phyloP scores from a whole-genome alignment of 495 filamentous ascomycete species.

The Apodospora peruviana region DNA sequence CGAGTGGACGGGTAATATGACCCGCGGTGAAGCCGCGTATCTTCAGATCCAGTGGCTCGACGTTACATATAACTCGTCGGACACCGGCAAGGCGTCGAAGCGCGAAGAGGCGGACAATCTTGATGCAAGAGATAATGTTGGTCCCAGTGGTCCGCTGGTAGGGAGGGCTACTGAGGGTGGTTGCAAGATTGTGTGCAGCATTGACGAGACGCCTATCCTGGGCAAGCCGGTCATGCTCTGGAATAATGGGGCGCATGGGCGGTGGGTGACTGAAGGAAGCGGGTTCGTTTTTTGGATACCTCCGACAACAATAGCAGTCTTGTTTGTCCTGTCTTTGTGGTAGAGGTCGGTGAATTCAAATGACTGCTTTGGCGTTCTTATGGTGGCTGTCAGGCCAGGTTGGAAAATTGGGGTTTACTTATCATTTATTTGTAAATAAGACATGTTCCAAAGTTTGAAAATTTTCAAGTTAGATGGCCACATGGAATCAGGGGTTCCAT shows the following conservation, averaged over 20 bases:
- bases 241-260: slow-evolving; percentile 17
- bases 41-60: slow-evolving; percentile 73
- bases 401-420: too few species aligned
- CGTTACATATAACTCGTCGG: slow-evolving; percentile 58
- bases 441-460: too few species aligned
- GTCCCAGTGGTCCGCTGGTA: not conserved
- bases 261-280: not conserved
- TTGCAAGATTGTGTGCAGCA: slow-evolving; percentile 43
- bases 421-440: too few species aligned
- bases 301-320: not conserved
- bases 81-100: slow-evolving; percentile 2
- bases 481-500: too few species aligned
- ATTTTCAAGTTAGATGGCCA: too few species aligned
- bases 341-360: too few species aligned
- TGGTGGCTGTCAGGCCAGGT: too few species aligned
- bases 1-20: slow-evolving; percentile 69
- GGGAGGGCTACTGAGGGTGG: slow-evolving; percentile 14
- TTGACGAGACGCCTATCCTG: slow-evolving; percentile 37
- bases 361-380: too few species aligned
- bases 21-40: slow-evolving; percentile 48
- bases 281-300: not conserved
- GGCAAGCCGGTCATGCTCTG: slow-evolving; percentile 41
- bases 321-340: not conserved
- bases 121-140: not conserved
- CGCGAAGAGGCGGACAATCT: not conserved